Evolutionary conservation across 2,329 filamentous ascomycete genomes (phyloP).

Genomic region (Ophiostoma australiae): DNA sequence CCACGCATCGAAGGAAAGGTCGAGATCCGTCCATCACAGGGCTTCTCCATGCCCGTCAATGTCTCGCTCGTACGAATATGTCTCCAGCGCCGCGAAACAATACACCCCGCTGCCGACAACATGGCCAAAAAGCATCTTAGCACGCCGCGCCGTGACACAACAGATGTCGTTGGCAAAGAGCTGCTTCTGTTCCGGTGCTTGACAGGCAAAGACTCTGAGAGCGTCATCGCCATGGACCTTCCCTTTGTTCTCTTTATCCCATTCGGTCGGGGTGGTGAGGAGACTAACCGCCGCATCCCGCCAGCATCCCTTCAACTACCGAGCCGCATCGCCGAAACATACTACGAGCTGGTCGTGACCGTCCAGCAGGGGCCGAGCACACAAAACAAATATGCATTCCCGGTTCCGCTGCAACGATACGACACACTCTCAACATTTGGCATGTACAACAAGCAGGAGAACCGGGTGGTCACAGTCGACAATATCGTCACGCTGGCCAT

Average conservation of each 20-base stretch:
- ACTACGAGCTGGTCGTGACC: slow-evolving; percentile 91
- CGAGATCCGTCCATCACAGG: slow-evolving; percentile 82
- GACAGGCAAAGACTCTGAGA: slow-evolving; percentile 77
- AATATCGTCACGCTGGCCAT: slow-evolving; percentile 89
- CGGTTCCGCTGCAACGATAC: slow-evolving; percentile 85
- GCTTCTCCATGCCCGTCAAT: slow-evolving; percentile 81
- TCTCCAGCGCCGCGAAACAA: slow-evolving; percentile 87
- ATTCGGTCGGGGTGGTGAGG: slow-evolving; percentile 84
- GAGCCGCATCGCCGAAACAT: slow-evolving; percentile 92
- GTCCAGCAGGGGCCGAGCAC: slow-evolving; percentile 84
- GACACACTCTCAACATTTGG: slow-evolving; percentile 97
- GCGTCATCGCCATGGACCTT: slow-evolving; percentile 89
- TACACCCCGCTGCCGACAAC: slow-evolving; percentile 93
- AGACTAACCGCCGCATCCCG: slow-evolving; percentile 82
- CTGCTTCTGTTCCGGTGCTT: slow-evolving; percentile 85
- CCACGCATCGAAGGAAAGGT: slow-evolving; percentile 97
- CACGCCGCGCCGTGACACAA: slow-evolving; percentile 82
- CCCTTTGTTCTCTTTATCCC: slow-evolving; percentile 98
- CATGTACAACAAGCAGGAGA: slow-evolving; percentile 97
- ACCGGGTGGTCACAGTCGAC: slow-evolving; percentile 77
- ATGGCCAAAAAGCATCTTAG: slow-evolving; percentile 87
- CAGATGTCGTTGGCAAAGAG: slow-evolving; percentile 92
- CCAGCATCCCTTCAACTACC: slow-evolving; percentile 87
- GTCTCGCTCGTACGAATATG: slow-evolving; percentile 92
- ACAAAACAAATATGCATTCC: slow-evolving; percentile 86